phyloP scores from a whole-genome alignment of 768 basidiomycete genomes.

The Hydnum rufescens region DNA sequence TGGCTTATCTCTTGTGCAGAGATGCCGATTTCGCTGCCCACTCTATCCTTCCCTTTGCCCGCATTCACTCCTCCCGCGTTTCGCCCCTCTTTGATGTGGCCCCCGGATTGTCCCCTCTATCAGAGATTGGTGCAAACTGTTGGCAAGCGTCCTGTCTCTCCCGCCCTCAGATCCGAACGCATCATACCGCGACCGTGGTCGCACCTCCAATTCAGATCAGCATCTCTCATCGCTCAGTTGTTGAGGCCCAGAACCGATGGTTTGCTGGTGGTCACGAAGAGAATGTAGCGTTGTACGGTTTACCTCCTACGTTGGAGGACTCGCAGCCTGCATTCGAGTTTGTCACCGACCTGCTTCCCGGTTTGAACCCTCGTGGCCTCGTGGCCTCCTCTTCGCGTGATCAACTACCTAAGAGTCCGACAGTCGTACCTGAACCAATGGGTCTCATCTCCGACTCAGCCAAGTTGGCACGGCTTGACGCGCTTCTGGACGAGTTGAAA shows the following conservation, averaged over 20 bases:
- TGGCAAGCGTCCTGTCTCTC: constrained; percentile 73
- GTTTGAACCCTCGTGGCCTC: constrained; percentile 46
- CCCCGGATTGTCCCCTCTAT: constrained; percentile 31
- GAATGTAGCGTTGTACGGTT: constrained; percentile 60
- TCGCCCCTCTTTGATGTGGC: constrained; percentile 20
- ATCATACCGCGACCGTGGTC: constrained; percentile 70
- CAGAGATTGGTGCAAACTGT: constrained; percentile 35
- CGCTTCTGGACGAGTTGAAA: constrained; percentile 81
- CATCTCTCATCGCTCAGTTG: constrained; percentile 58
- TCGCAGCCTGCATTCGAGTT: constrained; percentile 29
- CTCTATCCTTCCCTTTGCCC: constrained; percentile 18
- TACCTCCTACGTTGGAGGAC: constrained; percentile 48
- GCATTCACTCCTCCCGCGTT: constrained; percentile 18
- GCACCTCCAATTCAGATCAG: constrained; percentile 65
- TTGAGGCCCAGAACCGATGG: constrained; percentile 39
- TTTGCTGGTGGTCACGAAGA: constrained; percentile 51
- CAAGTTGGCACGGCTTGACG: constrained; percentile 80
- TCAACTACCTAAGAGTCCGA: constrained; percentile 61
- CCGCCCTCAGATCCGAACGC: constrained; percentile 39
- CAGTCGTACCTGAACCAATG: constrained; percentile 90
- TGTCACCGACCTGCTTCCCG: constrained; percentile 34
- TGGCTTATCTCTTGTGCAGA: constrained; percentile 28
- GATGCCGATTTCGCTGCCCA: constrained; percentile 34
- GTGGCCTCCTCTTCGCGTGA: constrained; percentile 41
- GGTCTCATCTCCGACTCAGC: constrained; percentile 91